These are phyloP conservation scores for Didymella sp. DNA, from an alignment of 2,329 filamentous ascomycete genomes.

Conservation along the genomic window DNA sequence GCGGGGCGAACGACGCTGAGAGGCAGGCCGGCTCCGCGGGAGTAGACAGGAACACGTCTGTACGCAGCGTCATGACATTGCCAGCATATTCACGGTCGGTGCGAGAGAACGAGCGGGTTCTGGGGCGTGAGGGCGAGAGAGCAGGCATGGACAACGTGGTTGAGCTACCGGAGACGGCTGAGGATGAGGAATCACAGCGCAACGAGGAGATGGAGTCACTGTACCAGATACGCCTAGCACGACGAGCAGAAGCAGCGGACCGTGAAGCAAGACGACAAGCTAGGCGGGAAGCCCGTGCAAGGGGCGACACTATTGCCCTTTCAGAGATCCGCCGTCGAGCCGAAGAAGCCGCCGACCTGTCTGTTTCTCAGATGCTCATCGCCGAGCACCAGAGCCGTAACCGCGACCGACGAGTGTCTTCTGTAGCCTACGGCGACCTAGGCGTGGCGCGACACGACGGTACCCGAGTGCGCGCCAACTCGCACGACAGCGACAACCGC, in stretches of 20 bases:
- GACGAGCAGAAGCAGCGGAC: constrained; percentile 77
- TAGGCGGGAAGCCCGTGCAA: constrained; percentile 73
- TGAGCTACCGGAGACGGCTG: constrained; percentile 79
- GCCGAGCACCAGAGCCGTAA: constrained; percentile 66
- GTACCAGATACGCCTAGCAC: constrained; percentile 84
- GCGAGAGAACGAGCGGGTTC: constrained; percentile 77
- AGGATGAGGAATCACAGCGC: constrained; percentile 78
- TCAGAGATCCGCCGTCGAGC: constrained; percentile 63
- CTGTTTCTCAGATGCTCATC: constrained; percentile 56
- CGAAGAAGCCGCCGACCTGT: constrained; percentile 51
- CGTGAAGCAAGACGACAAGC: constrained; percentile 76
- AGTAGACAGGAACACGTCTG: constrained; percentile 82
- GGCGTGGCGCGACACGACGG: constrained; percentile 80
- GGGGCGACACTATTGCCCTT: constrained; percentile 74
- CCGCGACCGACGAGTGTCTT: constrained; percentile 72
- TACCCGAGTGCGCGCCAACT: constrained; percentile 75
- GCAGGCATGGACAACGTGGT: constrained; percentile 90
- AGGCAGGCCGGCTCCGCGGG: constrained; percentile 40
- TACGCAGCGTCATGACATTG: constrained; percentile 93
- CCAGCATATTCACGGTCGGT: constrained; percentile 81
- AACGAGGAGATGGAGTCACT: constrained; percentile 92
- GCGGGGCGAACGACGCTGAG: constrained; percentile 39
- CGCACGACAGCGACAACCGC: constrained; percentile 73
- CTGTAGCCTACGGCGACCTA: constrained; percentile 77
- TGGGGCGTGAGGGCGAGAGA: constrained; percentile 88